A percentile compares a stretch with the other conserved stretches of the same genome.
Conservation (phyloP, 2,329 filamentous ascomycete species). For the Berkeleyomyces rouxiae region DNA sequence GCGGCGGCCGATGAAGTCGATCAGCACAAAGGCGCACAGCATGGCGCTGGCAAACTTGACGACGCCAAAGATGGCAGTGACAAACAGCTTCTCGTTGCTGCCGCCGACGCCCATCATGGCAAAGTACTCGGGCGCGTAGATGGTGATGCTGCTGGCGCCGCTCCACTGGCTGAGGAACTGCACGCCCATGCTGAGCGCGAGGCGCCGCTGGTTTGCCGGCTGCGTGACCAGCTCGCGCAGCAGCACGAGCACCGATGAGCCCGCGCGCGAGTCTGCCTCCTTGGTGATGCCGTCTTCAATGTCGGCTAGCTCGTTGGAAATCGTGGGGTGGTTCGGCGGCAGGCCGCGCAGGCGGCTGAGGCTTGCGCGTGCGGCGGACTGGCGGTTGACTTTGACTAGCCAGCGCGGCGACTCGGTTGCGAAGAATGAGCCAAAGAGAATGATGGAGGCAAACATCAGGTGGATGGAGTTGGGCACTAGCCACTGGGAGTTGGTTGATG, state of each 20-base stretch:
- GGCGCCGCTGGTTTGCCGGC: conserved; percentile 53
- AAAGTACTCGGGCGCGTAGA: conserved; percentile 63
- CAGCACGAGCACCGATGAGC: conserved; percentile 45
- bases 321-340: conserved; percentile 44
- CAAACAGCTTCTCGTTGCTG: conserved; percentile 49
- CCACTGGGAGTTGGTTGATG: conserved; percentile 33
- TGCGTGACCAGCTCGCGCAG: conserved; percentile 52
- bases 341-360: conserved; percentile 46
- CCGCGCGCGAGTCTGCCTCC: conserved; percentile 54
- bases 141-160: conserved; percentile 56
- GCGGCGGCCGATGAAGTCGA: conserved; percentile 65
- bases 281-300: conserved; percentile 52
- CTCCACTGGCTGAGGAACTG: conserved; percentile 62
- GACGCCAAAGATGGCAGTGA: conserved; percentile 60
- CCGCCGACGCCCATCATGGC: conserved; percentile 53
- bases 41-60: conserved; percentile 54
- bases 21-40: conserved; percentile 58
- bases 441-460: conserved; percentile 59
- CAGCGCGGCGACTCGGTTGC: conserved; percentile 55
- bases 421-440: conserved; percentile 52
- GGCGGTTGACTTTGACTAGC: conserved; percentile 46
- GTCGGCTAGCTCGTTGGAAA: conserved; percentile 25
- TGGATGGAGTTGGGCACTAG: conserved; percentile 59
- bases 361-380: conserved; percentile 38
- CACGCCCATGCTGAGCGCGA: conserved; percentile 50